These are phyloP conservation scores for Leersia perrieri DNA, from an alignment of 176 grass and related monocot species.

Conservation along the genomic window DNA sequence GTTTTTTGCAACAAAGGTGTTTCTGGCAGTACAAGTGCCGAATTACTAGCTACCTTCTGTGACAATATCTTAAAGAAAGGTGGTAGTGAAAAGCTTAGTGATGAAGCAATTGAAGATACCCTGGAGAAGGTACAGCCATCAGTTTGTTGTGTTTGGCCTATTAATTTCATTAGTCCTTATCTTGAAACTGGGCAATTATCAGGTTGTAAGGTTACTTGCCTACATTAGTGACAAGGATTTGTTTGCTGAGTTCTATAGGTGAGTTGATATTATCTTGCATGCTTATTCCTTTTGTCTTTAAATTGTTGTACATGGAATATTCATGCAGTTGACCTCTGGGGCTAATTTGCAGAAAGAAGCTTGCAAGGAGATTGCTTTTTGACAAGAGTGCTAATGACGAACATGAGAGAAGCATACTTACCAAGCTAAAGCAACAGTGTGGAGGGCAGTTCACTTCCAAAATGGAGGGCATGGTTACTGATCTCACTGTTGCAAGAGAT, in stretches of 20 bases:
- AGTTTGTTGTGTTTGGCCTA: neutral
- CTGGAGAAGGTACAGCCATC: conserved; percentile 71
- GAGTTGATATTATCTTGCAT: conserved; percentile 4
- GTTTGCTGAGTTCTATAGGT: conserved; percentile 98
- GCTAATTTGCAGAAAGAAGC: conserved; percentile 78
- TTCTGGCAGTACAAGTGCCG: conserved; percentile 79
- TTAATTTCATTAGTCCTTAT: conserved; percentile 11
- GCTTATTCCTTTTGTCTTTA: conserved; percentile 10
- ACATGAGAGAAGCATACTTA: conserved; percentile 92
- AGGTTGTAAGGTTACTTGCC: conserved; percentile 95
- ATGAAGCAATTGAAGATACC: conserved; percentile 95
- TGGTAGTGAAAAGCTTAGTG: conserved; percentile 90
- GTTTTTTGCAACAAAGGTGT: conserved; percentile 98
- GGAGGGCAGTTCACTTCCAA: conserved; percentile 96
- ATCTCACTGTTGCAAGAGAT: conserved; percentile 77
- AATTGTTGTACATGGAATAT: neutral
- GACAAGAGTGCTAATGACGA: conserved; percentile 98
- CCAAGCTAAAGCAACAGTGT: conserved; percentile 89
- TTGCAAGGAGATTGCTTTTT: conserved; percentile 88
- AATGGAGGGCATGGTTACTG: conserved; percentile 98
- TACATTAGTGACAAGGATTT: conserved; percentile 96
- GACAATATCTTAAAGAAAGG: conserved; percentile 96
- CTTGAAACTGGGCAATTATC: conserved; percentile 7
- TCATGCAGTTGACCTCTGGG: neutral
- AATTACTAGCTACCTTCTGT: conserved; percentile 85